A percentile compares a stretch with the other conserved stretches of the same genome.
phyloP scores from a whole-genome alignment of 768 basidiomycete species.

The Russula griseocarnosa region DNA sequence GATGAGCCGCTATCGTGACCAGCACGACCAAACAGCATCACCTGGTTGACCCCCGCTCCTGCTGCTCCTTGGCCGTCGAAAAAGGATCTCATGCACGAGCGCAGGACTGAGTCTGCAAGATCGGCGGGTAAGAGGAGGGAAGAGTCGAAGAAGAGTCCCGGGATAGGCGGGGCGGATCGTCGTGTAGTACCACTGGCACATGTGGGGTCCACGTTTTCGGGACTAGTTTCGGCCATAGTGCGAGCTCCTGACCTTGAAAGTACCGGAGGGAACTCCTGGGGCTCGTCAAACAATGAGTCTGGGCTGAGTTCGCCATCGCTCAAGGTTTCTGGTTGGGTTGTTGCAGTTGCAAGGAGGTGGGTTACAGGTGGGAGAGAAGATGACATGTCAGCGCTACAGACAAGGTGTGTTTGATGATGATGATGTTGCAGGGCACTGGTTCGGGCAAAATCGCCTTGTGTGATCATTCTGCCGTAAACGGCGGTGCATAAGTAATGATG shows the following conservation, averaged over 20 bases:
- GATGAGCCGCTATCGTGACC: constrained; percentile 22
- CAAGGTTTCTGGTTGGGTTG: background rate
- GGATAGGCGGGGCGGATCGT: constrained; percentile 51
- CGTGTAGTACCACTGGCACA: constrained; percentile 17
- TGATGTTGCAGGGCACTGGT: too few relatives aligned
- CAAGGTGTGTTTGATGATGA: constrained; percentile 9
- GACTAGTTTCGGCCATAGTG: background rate
- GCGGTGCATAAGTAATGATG: background rate
- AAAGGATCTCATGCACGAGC: constrained; percentile 55
- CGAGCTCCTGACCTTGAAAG: constrained; percentile 16
- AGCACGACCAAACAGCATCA: constrained; percentile 77
- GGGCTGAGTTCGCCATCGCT: constrained; percentile 28
- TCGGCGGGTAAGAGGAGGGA: constrained; percentile 47
- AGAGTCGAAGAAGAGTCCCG: constrained; percentile 61
- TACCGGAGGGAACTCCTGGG: constrained; percentile 12
- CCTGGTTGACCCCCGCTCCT: constrained; percentile 53
- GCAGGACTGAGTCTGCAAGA: constrained; percentile 46
- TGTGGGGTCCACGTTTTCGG: constrained; percentile 11
- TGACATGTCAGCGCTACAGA: constrained; percentile 6
- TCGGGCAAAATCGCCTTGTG: background rate
- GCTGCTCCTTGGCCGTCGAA: constrained; percentile 36
- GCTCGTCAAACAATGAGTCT: constrained; percentile 54
- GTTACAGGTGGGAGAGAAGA: background rate
- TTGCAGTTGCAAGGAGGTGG: background rate
- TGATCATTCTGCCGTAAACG: constrained; percentile 15